These are phyloP conservation scores for Boeremia lycopersici DNA, from an alignment of 2,329 filamentous ascomycete genomes.

Conservation along the genomic window DNA sequence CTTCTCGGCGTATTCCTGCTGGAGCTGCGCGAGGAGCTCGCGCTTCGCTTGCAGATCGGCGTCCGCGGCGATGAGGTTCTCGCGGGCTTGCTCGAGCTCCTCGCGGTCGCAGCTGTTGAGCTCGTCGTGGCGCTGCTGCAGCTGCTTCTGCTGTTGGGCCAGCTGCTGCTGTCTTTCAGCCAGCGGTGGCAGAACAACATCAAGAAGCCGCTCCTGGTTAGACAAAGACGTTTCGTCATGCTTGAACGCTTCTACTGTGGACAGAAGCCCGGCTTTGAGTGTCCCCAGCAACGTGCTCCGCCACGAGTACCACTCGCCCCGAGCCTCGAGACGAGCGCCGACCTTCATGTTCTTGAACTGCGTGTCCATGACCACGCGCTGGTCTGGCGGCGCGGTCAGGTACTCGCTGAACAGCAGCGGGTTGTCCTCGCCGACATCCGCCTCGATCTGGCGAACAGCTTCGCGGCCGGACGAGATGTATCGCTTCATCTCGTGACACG, in stretches of 20 bases:
- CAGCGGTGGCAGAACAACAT: constrained; percentile 70
- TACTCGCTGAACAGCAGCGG: constrained; percentile 92
- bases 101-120: constrained; percentile 80
- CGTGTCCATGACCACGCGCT: constrained; percentile 88
- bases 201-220: constrained; percentile 71
- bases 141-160: constrained; percentile 65
- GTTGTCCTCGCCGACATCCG: constrained; percentile 86
- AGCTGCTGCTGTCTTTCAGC: constrained; percentile 66
- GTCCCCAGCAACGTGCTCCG: constrained; percentile 85
- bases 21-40: constrained; percentile 68
- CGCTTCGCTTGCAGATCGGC: constrained; percentile 73
- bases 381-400: constrained; percentile 79
- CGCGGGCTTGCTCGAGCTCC: constrained; percentile 75
- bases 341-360: constrained; percentile 98
- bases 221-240: constrained; percentile 71
- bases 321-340: constrained; percentile 85
- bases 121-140: constrained; percentile 75
- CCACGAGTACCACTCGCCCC: constrained; percentile 99
- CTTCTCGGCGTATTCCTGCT: constrained; percentile 69
- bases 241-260: constrained; percentile 77
- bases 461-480: constrained; percentile 93
- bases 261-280: constrained; percentile 78
- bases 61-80: constrained; percentile 68
- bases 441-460: constrained; percentile 89
- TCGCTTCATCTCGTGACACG: constrained; percentile 92